Evolutionary conservation across 495 filamentous ascomycete species (phyloP), one percentile per base, ranked within the genome.

Genomic region (Bryoglossum gracile): DNA sequence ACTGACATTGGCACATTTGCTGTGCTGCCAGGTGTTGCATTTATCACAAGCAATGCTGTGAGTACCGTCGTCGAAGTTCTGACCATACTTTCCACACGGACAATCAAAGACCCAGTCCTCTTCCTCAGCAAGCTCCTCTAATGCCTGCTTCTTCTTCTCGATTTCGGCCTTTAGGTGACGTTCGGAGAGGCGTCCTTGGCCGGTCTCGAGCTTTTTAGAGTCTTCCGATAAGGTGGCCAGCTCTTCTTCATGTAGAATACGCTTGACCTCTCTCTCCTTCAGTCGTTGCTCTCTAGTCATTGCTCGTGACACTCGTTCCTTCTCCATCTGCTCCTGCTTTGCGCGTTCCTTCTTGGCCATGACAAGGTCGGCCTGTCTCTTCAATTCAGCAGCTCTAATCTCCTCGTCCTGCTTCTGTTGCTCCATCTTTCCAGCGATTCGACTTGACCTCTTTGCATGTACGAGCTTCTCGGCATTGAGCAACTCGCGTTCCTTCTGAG

Each of bases 21-120:
- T 91, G 58, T 96, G 92, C 61, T 96, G 91, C 92, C 92, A 98
- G 16, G 94, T 82, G 61, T 85, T 92, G 72, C 92, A 98, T 40
- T 75, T 82, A 58, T 97, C 92, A 62, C 92, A 98, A n/a, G 89
- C 84, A 49, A 98, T 79, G 61, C 86, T 95, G 62, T 94, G 87
- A 1, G 86, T 82, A 39, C 92, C 92, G 57, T 96, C 92, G 55
- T 96, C 91, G 28, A 94, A 83, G n/a, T n/a, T n/a, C 57, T 92
- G 82, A 33, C 92, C 91, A 64, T 95, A 82, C 22, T 85, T 76
- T 21, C 89, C 89, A 65, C 92, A 98, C 11, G 84, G 76, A 65
- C 92, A 98, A 60, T 97, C 92, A 60, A 98, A 97, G 24, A 88
- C 74, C 92, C 92, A 96, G 43, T 91, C 79, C 10, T 89, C 87